phyloP scores from a whole-genome alignment of 1,284 basidiomycete species.

The Trametes hirsuta region DNA sequence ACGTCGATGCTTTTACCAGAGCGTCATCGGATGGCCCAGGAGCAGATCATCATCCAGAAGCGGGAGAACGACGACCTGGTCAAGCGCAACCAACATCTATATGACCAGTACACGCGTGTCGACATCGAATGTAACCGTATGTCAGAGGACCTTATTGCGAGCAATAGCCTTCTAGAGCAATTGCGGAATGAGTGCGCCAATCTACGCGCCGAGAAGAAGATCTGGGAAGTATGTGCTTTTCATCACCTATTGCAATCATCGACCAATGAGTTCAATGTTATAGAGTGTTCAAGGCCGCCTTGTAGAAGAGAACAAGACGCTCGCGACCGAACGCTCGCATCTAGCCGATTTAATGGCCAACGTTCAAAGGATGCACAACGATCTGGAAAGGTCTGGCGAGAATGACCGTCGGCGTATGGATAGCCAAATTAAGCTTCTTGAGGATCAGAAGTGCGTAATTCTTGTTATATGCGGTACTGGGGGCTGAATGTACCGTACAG shows the following conservation, averaged over 20 bases:
- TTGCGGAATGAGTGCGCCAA: conserved; percentile 85
- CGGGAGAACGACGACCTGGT: conserved; percentile 64
- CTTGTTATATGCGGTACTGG: background rate
- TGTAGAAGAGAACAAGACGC: conserved; percentile 81
- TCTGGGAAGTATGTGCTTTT: conserved; percentile 74
- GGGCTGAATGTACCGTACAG: conserved; percentile 38
- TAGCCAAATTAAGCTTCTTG: conserved; percentile 77
- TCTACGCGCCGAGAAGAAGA: conserved; percentile 88
- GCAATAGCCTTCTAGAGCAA: conserved; percentile 66
- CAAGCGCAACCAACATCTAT: conserved; percentile 69
- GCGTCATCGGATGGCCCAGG: conserved; percentile 66
- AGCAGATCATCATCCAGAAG: conserved; percentile 57
- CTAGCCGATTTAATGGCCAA: conserved; percentile 87
- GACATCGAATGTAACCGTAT: conserved; percentile 70
- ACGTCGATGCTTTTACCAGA: conserved; percentile 43
- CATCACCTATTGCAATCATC: background rate
- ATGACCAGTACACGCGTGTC: conserved; percentile 65
- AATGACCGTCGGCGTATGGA: conserved; percentile 84
- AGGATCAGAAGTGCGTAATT: conserved; percentile 70
- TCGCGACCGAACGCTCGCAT: conserved; percentile 81
- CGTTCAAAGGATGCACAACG: conserved; percentile 87
- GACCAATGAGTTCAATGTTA: background rate
- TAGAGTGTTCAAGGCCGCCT: conserved; percentile 79
- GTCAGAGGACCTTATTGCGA: conserved; percentile 63
- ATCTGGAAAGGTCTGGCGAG: conserved; percentile 80